Percentiles rank a stretch among this genome's conserved stretches.
phyloP scores from a whole-genome alignment of 164 flowering plant genomes.

The Chimonanthus salicifolius region DNA sequence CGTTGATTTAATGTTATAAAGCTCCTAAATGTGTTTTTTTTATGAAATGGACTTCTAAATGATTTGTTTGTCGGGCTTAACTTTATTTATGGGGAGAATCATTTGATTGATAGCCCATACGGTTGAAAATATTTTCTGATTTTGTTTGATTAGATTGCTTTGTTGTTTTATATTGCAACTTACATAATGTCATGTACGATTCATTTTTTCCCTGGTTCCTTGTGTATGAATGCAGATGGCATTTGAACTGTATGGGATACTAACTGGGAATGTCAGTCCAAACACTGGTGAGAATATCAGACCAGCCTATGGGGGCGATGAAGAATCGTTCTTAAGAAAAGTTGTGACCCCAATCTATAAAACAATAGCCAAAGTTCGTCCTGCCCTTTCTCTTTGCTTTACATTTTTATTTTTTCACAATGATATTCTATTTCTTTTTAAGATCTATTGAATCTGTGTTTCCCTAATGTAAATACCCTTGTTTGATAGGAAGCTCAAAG shows the following conservation, averaged over 20 bases:
- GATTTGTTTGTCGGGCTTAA: too few relatives aligned
- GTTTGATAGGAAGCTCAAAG: constrained; percentile 68
- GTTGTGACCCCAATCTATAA: constrained; percentile 95
- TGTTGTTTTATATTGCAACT: too few relatives aligned
- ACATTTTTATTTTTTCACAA: not conserved
- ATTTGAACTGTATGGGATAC: constrained; percentile 96
- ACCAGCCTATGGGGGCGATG: constrained; percentile 98
- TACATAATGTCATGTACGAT: too few relatives aligned
- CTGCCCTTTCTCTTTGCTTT: not conserved
- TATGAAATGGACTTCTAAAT: too few relatives aligned
- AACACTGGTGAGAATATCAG: constrained; percentile 95
- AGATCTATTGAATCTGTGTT: not conserved
- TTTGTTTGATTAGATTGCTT: too few relatives aligned
- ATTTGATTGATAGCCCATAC: too few relatives aligned
- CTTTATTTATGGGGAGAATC: too few relatives aligned
- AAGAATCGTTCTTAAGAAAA: constrained; percentile 84
- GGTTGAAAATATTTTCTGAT: too few relatives aligned
- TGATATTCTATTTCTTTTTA: not conserved
- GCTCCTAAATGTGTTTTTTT: too few relatives aligned
- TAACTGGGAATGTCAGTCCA: constrained; percentile 98
- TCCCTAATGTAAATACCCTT: not conserved
- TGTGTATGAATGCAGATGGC: constrained; percentile 57
- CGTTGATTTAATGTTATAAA: too few relatives aligned
- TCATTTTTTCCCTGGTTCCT: not conserved
- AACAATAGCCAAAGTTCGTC: constrained; percentile 67